phyloP scores from a whole-genome alignment of 768 basidiomycete species.

The Phaeotremella skinneri region DNA sequence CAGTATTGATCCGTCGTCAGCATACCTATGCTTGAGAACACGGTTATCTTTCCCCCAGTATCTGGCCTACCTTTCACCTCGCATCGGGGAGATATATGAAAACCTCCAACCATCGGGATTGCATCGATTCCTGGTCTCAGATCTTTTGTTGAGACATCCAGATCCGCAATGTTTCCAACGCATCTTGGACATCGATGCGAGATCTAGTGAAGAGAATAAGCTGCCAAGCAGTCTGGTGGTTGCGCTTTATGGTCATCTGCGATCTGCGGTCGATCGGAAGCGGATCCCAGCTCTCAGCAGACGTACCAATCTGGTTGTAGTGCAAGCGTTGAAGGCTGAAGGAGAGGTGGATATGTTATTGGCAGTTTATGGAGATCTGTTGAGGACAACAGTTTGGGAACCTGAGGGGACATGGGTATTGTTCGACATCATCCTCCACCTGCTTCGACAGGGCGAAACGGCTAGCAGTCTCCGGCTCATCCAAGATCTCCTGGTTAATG shows the following conservation, averaged over 20 bases:
- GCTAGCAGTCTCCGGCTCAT: conserved; percentile 8
- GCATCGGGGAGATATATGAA: conserved; percentile 6
- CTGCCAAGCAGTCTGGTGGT: conserved; percentile 13
- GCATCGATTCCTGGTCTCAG: conserved; percentile 25
- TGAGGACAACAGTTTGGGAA: neutral
- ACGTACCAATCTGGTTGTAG: conserved; percentile 1
- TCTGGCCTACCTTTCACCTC: conserved; percentile 11
- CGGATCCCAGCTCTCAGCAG: neutral
- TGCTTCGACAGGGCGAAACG: conserved; percentile 3
- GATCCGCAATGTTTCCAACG: conserved; percentile 20
- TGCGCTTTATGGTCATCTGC: conserved; percentile 13
- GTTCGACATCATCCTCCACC: conserved; percentile 1
- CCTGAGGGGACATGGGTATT: conserved; percentile 5
- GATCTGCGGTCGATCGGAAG: neutral
- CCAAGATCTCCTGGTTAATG: neutral
- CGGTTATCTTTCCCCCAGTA: conserved; percentile 21
- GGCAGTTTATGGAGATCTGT: neutral
- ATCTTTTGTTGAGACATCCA: conserved; percentile 24
- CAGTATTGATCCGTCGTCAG: conserved; percentile 18
- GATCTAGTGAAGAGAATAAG: neutral
- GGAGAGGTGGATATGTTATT: neutral
- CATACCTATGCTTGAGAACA: conserved; percentile 24
- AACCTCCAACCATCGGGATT: conserved; percentile 3
- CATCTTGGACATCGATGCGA: conserved; percentile 15
- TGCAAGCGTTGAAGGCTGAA: neutral